Evolutionary conservation across 768 basidiomycete genomes (phyloP), one percentile per base, ranked within the genome.

Genomic region (Solioccasus polychromus): DNA sequence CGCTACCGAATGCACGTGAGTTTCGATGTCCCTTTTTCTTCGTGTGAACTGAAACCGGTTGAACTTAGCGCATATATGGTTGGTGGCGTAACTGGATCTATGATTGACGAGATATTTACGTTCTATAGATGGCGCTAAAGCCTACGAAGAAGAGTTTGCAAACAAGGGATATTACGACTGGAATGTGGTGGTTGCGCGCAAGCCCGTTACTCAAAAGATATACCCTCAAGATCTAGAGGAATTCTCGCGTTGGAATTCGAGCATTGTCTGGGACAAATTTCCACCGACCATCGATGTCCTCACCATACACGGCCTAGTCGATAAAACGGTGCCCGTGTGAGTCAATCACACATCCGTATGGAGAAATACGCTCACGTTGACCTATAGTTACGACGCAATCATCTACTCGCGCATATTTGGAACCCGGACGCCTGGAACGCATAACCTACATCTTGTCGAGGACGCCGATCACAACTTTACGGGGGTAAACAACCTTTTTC

Each of bases 391-490:
- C 58, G 88, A 91, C 58, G 85, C 81, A 0, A 45, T 82, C 50
- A 82, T 89, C 32, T 89, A 88, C 46, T 76, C 83, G 2, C 71
- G 76, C 14, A 78, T 78, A 2, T 71, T 87, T 36, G 75, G 81
- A 24, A 56, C 64, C 25, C 74, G 85, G 45, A 54, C 55, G 12
- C 77, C 82, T 18, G 89, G 87, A 37, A 87, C 85, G 7, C 85
- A 89, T 59, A 82, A 71, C 15, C 68, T 91, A 20, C 76, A 83
- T 58, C 68, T 85, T 20, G 67, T 88, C 30, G 89, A 91, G 61
- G 76, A 75, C 35, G 85, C 83, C 8, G 87, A 89, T 67, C 89
- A 91, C 59, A 91, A 90, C 64, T 85, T 83, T 55, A 80, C 78
- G 19, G 80, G 82, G 19, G 76, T 77, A 47, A 34, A 72, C 46